Evolutionary conservation across 228 moss, liverwort and hornwort genomes (phyloP), one percentile per base, ranked within the genome.

Genomic region (Sphagnum fallax): DNA sequence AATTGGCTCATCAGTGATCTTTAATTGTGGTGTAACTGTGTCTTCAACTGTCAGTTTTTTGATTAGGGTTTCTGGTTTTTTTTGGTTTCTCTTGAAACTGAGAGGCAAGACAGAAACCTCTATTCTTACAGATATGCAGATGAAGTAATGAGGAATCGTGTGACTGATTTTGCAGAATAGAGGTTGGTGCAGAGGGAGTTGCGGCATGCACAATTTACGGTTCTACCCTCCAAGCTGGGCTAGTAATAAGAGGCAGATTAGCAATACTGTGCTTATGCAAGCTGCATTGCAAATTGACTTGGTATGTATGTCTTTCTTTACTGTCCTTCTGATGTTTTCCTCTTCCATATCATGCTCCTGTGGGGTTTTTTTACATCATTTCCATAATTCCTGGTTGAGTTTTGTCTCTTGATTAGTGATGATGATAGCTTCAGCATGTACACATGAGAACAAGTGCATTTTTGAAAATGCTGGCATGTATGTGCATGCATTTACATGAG

Each of bases 271-370:
- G 8, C 50, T 65, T 3, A 82, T 80, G 13, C 75, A 80, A 72
- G 76, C 82, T 69, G 79, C 78, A 12, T 73, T 86, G 59, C 78
- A 80, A 51, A 80, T 86, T 5, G 82, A 86, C 65, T 71, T 86
- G 50, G 86, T 86, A 75, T 55, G 9, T 4, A 8, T 55, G 9
- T 55, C 60, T 71, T 51, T 53, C 51, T 52, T 52, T 13, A 62
- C 7, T 5, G 15, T n/a, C 10, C 6, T 62, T n/a, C 6, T 62
- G 62, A 32, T 8, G 7, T n/a, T 16, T 16, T 47, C 16, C 47
- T 16, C 47, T 16, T 15, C 8, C 1, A 9, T 63, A 7, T 63
- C 16, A 10, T 59, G 11, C 10, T 10, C 16, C 16, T 63, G 8
- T 15, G 7, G 10, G 7, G 10, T 6, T 62, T 16, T 32, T 32